Base-by-base conservation (phyloP, 331 rosid genomes). In the Quercus lobata region DNA sequence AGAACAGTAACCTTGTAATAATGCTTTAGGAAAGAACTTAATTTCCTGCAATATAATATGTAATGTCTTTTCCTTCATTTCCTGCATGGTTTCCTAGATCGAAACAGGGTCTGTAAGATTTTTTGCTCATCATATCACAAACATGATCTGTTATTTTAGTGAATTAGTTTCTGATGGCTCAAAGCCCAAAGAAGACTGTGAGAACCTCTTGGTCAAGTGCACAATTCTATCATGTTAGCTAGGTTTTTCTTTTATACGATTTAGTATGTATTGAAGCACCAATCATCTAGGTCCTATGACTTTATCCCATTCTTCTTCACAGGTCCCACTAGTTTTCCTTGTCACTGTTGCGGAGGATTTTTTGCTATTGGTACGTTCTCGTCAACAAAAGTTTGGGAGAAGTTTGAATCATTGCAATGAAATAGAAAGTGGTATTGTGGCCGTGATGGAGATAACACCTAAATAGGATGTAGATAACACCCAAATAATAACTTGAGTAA, bases 341-440 rank as follows among this genome's bases (percentile, higher is more conserved):
- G 18, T 29, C 37, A 27, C 70, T 14, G 70, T 24, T 27, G 69
- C 7, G 30, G 35, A 27, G 11, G n/a, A 62, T 15, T 61, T 61
- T 3, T 12, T 12, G 6, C 37, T 22, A 3, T 63, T 29, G n/a
- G n/a, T 66, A 21, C 24, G 19, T 34, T 68, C 72, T 68, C 8
- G 72, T 68, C 72, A 68, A 68, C 72, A 35, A 68, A 68, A 68
- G 72, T 68, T 68, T 35, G 72, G 72, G 72, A 68, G 72, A 68
- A 68, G 72, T 68, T 68, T 68, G 72, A 68, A 65, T 29, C 12
- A 30, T 30, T 65, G n/a, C 24, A 24, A 30, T 68, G 52, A 35
- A 19, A 68, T n/a, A 5, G 19, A 7, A 34, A 18, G 49, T 19
- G 27, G 72, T 34, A 4, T 5, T 68, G 54, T 49, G 54, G 18